Conservation (phyloP, 192 early-diverging fungal species). For the Rhizophagus prolifer region DNA sequence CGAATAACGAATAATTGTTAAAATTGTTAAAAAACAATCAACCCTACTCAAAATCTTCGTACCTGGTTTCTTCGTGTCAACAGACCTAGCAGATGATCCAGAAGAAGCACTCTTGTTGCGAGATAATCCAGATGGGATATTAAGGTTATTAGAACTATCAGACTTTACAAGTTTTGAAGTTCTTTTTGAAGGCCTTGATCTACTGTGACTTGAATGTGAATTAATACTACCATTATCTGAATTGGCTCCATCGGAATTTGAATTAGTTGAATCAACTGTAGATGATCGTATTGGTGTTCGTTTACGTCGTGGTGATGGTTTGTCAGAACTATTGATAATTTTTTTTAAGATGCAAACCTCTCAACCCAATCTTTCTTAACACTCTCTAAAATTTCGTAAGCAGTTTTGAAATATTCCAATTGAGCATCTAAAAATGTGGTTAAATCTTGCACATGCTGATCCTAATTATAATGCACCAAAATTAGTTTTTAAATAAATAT, state of each 20-base stretch:
- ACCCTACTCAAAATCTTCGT: neutral
- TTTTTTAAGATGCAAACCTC: slow-evolving; percentile 8
- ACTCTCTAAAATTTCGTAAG: slow-evolving; percentile 15
- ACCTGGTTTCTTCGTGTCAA: neutral
- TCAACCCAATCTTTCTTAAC: slow-evolving; percentile 25
- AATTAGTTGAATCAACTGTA: slow-evolving; percentile 4
- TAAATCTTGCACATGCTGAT: slow-evolving; percentile 34
- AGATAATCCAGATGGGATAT: neutral
- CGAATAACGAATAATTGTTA: neutral
- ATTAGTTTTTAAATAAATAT: neutral
- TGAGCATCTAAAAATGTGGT: slow-evolving; percentile 36
- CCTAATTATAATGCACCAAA: slow-evolving; percentile 19
- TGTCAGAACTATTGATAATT: neutral
- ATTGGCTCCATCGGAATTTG: neutral
- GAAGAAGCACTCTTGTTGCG: neutral
- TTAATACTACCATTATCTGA: slow-evolving; percentile 11
- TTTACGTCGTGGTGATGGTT: neutral
- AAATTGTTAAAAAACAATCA: neutral
- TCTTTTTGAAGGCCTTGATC: neutral
- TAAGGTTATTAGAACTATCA: neutral
- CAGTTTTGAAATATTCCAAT: slow-evolving; percentile 22
- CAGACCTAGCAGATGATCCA: neutral
- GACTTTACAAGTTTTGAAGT: neutral
- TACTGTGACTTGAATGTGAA: neutral
- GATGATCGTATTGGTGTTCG: neutral